A percentile compares a stretch with the other conserved stretches of the same genome.
Evolutionary conservation across 2,329 filamentous ascomycete genomes (phyloP).

Genomic region (Alternaria burnsii): DNA sequence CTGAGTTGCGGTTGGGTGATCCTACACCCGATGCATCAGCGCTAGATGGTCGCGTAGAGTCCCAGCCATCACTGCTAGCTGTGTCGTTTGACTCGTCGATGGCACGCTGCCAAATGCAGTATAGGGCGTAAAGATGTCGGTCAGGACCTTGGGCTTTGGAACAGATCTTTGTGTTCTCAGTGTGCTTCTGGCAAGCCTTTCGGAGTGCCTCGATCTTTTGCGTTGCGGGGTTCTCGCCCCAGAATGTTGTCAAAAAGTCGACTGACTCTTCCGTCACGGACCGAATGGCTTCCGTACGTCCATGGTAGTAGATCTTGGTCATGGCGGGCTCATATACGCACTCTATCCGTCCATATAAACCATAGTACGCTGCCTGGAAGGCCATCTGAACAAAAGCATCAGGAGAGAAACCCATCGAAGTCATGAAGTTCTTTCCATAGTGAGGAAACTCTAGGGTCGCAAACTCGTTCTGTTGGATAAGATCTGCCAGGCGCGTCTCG

Average conservation of each 20-base stretch:
- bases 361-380: constrained; percentile 97
- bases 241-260: constrained; percentile 93
- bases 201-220: constrained; percentile 86
- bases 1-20: constrained; percentile 64
- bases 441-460: constrained; percentile 85
- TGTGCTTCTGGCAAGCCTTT: constrained; percentile 84
- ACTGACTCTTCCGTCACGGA: constrained; percentile 83
- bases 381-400: constrained; percentile 99
- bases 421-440: constrained; percentile 98
- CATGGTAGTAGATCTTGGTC: constrained; percentile 94
- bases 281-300: constrained; percentile 91
- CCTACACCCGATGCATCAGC: constrained; percentile 61
- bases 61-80: constrained; percentile 64
- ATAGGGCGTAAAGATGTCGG: constrained; percentile 90
- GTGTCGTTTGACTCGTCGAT: constrained; percentile 75
- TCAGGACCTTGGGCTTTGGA: constrained; percentile 92
- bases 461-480: constrained; percentile 97
- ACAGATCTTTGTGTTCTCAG: constrained; percentile 80
- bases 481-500: constrained; percentile 89
- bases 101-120: constrained; percentile 91
- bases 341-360: constrained; percentile 90
- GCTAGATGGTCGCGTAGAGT: constrained; percentile 57
- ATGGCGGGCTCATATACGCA: constrained; percentile 98
- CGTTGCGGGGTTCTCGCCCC: constrained; percentile 85
- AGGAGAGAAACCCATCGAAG: constrained; percentile 93